Evolutionary conservation across 2,329 filamentous ascomycete genomes (phyloP).

Genomic region (Teratosphaeria pseudoeucalypti): DNA sequence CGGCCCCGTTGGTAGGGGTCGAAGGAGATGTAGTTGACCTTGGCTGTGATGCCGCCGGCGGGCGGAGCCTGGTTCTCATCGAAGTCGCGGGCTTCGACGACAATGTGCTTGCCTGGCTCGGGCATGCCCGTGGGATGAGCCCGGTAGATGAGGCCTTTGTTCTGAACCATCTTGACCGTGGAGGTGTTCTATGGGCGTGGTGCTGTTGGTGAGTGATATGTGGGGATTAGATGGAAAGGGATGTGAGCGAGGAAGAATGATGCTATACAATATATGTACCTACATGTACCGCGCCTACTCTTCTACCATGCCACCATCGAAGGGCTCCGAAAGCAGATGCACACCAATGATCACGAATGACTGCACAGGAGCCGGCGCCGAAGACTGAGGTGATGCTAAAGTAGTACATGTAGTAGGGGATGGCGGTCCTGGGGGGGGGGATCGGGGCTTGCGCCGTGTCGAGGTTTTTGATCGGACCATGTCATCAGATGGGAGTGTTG

Average conservation of each 20-base stretch:
- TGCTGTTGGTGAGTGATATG: neutral
- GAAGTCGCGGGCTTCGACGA: constrained; percentile 56
- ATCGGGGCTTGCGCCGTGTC: neutral
- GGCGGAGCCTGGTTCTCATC: constrained; percentile 51
- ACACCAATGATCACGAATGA: neutral
- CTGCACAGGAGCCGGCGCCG: neutral
- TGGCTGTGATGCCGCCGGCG: constrained; percentile 57
- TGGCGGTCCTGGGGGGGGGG: neutral
- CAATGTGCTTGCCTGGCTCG: constrained; percentile 59
- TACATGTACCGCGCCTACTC: neutral
- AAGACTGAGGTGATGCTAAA: neutral
- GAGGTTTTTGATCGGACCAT: neutral
- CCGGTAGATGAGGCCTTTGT: constrained; percentile 64
- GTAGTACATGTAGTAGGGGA: too few relatives aligned
- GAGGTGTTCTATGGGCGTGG: neutral
- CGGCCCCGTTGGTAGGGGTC: constrained; percentile 77
- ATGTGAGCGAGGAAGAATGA: neutral
- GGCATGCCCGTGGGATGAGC: constrained; percentile 55
- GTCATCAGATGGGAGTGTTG: neutral
- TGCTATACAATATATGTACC: neutral
- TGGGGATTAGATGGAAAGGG: neutral
- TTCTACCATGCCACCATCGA: neutral
- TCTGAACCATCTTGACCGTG: constrained; percentile 43
- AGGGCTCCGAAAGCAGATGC: neutral
- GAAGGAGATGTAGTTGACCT: constrained; percentile 64